phyloP scores from a whole-genome alignment of 306 rosid genomes.

The Dalbergia oliveri region DNA sequence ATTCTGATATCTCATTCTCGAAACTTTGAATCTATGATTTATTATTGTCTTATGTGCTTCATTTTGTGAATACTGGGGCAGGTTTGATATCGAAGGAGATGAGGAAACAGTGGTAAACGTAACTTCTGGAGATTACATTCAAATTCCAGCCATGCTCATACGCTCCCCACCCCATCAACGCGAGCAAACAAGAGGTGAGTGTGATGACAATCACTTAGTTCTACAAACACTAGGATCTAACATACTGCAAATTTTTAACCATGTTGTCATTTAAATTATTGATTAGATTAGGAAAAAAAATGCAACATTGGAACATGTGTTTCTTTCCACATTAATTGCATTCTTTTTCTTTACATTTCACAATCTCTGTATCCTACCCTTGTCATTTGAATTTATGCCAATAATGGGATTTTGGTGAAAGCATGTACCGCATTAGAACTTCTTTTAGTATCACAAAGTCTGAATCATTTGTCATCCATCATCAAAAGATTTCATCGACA shows the following conservation, averaged over 20 bases:
- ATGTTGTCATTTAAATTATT: background rate
- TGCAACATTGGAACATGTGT: background rate
- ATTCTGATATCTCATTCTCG: no score
- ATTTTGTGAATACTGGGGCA: slow-evolving; percentile 44
- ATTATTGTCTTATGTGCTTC: background rate
- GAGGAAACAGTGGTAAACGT: slow-evolving; percentile 61
- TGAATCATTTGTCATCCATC: background rate
- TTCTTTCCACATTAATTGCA: slow-evolving; percentile 31
- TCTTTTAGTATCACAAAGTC: background rate
- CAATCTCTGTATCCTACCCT: background rate
- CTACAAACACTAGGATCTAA: slow-evolving; percentile 2
- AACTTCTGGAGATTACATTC: slow-evolving; percentile 59
- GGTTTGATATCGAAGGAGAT: slow-evolving; percentile 83
- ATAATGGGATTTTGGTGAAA: slow-evolving; percentile 13
- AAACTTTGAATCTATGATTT: no score
- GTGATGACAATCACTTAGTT: slow-evolving; percentile 10
- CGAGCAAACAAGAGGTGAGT: slow-evolving; percentile 53
- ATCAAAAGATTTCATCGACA: slow-evolving; percentile 17
- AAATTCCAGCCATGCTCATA: slow-evolving; percentile 48
- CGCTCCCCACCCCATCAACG: slow-evolving; percentile 71
- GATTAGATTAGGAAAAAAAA: background rate
- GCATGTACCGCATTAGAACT: background rate
- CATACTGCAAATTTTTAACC: slow-evolving; percentile 3
- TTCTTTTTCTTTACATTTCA: slow-evolving; percentile 7
- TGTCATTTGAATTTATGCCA: background rate